Conservation (phyloP, 2,329 filamentous ascomycete genomes). For the Zarea fungicola region DNA sequence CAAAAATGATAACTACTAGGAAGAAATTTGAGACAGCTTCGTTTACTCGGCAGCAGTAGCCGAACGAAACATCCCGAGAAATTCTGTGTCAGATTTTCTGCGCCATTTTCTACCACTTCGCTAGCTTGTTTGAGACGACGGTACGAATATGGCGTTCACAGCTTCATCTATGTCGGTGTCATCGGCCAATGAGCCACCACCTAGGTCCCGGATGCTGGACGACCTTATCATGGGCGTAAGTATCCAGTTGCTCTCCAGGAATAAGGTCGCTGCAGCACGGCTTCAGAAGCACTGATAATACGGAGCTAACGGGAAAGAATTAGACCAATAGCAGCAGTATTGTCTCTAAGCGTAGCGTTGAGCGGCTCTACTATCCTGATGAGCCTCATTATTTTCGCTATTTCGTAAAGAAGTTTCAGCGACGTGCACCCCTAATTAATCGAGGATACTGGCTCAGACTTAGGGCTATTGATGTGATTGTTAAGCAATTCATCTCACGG, state of each 20-base stretch:
- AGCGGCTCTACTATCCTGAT: conserved; percentile 72
- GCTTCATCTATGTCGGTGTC: not conserved
- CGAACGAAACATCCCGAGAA: not conserved
- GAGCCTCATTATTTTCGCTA: conserved; percentile 81
- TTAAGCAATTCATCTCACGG: conserved; percentile 65
- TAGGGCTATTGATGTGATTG: conserved; percentile 70
- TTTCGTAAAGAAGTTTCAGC: conserved; percentile 79
- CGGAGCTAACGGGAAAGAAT: too few relatives aligned
- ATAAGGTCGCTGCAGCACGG: too few relatives aligned
- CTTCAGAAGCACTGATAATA: too few relatives aligned
- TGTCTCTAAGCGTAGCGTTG: conserved; percentile 88
- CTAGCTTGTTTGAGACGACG: not conserved
- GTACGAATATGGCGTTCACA: not conserved
- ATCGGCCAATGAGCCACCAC: conserved; percentile 16
- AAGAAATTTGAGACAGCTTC: not conserved
- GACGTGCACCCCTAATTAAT: conserved; percentile 84
- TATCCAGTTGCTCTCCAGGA: conserved; percentile 16
- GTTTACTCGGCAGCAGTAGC: not conserved
- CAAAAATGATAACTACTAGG: not conserved
- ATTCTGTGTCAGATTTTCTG: not conserved
- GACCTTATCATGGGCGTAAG: conserved; percentile 53
- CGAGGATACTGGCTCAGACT: conserved; percentile 84
- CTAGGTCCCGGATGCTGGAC: conserved; percentile 32
- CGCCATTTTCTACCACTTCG: not conserved
- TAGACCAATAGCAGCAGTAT: conserved; percentile 90